These are phyloP conservation scores for Thinopyrum elongatum DNA, from an alignment of 176 grass and related monocot genomes.

Conservation along the genomic window DNA sequence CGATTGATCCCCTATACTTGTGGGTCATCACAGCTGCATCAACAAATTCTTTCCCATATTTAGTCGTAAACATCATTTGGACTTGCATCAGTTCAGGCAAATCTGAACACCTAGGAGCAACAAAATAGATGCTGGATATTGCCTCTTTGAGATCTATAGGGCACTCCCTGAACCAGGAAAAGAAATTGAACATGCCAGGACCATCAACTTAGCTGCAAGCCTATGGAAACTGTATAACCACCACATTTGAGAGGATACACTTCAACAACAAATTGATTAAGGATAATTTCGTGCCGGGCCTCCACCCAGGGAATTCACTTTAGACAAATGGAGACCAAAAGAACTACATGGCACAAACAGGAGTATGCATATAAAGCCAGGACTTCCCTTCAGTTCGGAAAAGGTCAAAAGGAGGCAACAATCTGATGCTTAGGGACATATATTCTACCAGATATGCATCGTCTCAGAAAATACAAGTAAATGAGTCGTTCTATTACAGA, in stretches of 20 bases:
- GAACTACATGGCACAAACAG: too few relatives aligned
- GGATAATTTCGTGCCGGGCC: background rate
- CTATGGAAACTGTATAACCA: background rate
- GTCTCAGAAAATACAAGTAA: too few relatives aligned
- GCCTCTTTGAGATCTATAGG: slow-evolving; percentile 98
- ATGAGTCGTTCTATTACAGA: background rate
- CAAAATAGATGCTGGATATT: slow-evolving; percentile 94
- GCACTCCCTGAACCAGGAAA: slow-evolving; percentile 64
- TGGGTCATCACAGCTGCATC: too few relatives aligned
- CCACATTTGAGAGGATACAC: background rate
- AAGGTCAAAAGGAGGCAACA: background rate
- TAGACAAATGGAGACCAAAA: background rate
- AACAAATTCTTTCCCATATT: slow-evolving; percentile 97
- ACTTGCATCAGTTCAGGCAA: slow-evolving; percentile 84
- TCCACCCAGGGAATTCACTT: background rate
- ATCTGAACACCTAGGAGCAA: slow-evolving; percentile 88
- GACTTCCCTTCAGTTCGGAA: background rate
- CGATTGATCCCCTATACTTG: too few relatives aligned
- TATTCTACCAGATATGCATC: background rate
- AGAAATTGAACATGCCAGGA: background rate
- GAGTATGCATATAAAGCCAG: background rate
- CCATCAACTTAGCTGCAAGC: background rate
- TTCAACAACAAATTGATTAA: background rate
- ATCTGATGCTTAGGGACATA: background rate
- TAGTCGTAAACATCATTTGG: slow-evolving; percentile 85